phyloP scores from a whole-genome alignment of 495 filamentous ascomycete genomes.

The Chaetomium fimeti region DNA sequence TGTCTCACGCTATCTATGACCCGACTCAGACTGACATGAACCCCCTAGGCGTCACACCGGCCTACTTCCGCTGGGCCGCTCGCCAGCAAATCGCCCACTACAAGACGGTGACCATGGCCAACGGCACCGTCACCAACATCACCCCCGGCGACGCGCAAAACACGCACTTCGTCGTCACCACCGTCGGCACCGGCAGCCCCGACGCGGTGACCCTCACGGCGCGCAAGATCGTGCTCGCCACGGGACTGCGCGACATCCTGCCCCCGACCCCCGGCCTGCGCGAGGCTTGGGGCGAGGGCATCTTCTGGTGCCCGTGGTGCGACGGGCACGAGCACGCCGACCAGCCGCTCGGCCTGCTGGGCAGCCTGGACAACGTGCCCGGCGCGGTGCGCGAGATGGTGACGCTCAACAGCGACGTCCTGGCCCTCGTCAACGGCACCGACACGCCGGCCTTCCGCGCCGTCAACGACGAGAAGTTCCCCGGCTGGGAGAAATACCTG shows the following conservation, averaged over 20 bases:
- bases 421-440: slow-evolving; percentile 57
- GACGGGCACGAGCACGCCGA: slow-evolving; percentile 60
- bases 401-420: slow-evolving; percentile 44
- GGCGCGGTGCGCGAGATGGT: slow-evolving; percentile 49
- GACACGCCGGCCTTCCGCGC: slow-evolving; percentile 44
- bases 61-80: slow-evolving; percentile 52
- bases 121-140: slow-evolving; percentile 52
- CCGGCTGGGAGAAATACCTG: slow-evolving; percentile 42
- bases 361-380: slow-evolving; percentile 44
- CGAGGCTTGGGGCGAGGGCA: slow-evolving; percentile 56
- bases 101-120: slow-evolving; percentile 46
- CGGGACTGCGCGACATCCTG: slow-evolving; percentile 54
- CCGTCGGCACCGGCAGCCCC: not conserved
- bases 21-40: not conserved
- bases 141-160: slow-evolving; percentile 37
- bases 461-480: slow-evolving; percentile 40
- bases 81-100: slow-evolving; percentile 54
- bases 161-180: slow-evolving; percentile 46
- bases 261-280: slow-evolving; percentile 52
- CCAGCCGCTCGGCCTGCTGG: slow-evolving; percentile 54
- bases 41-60: slow-evolving; percentile 50
- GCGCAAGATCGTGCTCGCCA: slow-evolving; percentile 56
- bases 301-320: slow-evolving; percentile 64
- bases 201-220: slow-evolving; percentile 36
- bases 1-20: not conserved